These are phyloP conservation scores for Alternaria brassicae DNA, from an alignment of 2,329 filamentous ascomycete species.

Conservation along the genomic window DNA sequence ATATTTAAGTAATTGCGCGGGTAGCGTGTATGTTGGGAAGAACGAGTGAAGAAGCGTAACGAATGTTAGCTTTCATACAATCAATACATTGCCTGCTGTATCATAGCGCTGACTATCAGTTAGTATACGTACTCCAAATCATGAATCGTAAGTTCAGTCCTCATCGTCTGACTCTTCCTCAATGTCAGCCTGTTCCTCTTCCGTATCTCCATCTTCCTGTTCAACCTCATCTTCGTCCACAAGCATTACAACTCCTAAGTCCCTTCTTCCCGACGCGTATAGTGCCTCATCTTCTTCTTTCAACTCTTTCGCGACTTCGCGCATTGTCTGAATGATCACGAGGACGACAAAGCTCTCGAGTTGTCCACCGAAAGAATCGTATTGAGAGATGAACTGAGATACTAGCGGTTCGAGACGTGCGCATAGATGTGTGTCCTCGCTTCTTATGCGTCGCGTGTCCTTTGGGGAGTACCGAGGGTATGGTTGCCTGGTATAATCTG, in stretches of 20 bases:
- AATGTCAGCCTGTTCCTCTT: neutral
- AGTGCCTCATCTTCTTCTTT: neutral
- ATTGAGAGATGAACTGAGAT: neutral
- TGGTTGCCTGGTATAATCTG: neutral
- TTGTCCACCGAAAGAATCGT: neutral
- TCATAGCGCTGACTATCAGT: too few species aligned
- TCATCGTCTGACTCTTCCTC: neutral
- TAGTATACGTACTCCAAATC: too few species aligned
- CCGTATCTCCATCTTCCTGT: neutral
- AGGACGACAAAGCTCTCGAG: neutral
- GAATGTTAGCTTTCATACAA: too few species aligned
- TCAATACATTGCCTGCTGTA: too few species aligned
- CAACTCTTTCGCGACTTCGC: neutral
- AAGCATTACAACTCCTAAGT: neutral
- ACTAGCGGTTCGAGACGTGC: neutral
- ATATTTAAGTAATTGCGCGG: too few species aligned
- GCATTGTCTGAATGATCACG: neutral
- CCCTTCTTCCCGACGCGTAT: neutral
- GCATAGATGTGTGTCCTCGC: neutral
- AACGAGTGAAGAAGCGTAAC: too few species aligned
- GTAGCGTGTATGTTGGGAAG: too few species aligned
- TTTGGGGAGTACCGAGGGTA: neutral
- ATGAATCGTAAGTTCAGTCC: too few species aligned
- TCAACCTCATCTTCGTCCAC: rapidly evolving
- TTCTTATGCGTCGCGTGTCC: neutral